These are phyloP conservation scores for Dendrobium catenatum DNA, from an alignment of 106 monocot species.

Conservation along the genomic window DNA sequence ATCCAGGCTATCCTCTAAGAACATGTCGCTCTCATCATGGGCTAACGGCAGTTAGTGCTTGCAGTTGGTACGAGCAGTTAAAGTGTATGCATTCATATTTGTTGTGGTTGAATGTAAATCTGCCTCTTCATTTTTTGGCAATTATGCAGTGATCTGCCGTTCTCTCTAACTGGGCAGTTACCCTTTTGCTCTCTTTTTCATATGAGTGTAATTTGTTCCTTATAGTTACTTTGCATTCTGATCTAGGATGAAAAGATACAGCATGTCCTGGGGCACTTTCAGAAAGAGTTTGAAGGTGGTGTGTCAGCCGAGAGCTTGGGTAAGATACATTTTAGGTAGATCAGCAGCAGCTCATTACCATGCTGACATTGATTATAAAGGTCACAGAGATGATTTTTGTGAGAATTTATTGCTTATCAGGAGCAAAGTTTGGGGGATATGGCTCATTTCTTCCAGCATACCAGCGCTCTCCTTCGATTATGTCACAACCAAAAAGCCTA, in stretches of 20 bases:
- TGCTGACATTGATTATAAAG: neutral
- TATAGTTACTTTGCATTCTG: neutral
- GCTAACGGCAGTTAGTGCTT: too few relatives aligned
- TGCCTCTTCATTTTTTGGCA: neutral
- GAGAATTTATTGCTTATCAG: conserved; percentile 24
- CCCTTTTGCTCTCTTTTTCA: too few relatives aligned
- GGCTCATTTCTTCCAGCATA: conserved; percentile 68
- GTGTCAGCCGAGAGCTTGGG: conserved; percentile 45
- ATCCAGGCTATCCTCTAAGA: neutral
- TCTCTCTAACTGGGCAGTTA: too few relatives aligned
- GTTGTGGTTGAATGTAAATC: too few relatives aligned
- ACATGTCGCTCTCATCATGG: too few relatives aligned
- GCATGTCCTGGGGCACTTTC: conserved; percentile 53
- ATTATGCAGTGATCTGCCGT: too few relatives aligned
- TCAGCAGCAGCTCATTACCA: conserved; percentile 3
- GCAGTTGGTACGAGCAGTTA: too few relatives aligned
- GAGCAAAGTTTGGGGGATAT: conserved; percentile 68
- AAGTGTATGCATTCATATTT: too few relatives aligned
- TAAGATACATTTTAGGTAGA: conserved; percentile 20
- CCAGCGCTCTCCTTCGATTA: conserved; percentile 47
- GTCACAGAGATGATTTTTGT: neutral
- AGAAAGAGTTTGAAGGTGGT: conserved; percentile 52
- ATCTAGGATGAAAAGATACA: conserved; percentile 51
- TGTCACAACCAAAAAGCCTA: conserved; percentile 52
- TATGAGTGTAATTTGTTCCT: neutral